These are phyloP conservation scores for Pichia insulana DNA, from an alignment of 805 yeast genomes.

Conservation along the genomic window DNA sequence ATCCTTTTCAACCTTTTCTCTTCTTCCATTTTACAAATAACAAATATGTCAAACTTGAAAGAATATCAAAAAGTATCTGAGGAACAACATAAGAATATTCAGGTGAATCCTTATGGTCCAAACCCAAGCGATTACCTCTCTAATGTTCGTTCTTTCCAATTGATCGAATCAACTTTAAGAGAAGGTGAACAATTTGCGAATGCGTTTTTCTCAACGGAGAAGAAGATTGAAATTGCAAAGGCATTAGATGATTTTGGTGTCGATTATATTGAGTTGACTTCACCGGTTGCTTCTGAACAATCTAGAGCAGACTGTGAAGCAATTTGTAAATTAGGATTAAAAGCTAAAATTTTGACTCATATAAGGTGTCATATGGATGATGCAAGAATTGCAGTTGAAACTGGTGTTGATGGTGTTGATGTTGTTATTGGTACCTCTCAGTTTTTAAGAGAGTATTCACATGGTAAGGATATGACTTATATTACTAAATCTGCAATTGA, in stretches of 20 bases:
- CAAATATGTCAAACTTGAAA: slow-evolving; percentile 13
- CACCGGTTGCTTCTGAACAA: slow-evolving; percentile 97
- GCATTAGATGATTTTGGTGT: slow-evolving; percentile 97
- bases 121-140: slow-evolving; percentile 89
- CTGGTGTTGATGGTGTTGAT: slow-evolving; percentile 99
- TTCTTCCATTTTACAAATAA: neutral
- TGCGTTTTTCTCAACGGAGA: slow-evolving; percentile 89
- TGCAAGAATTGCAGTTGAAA: slow-evolving; percentile 92
- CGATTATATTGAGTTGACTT: slow-evolving; percentile 93
- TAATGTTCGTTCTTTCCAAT: slow-evolving; percentile 79
- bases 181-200: slow-evolving; percentile 99
- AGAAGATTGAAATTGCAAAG: slow-evolving; percentile 93
- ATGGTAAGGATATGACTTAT: slow-evolving; percentile 98
- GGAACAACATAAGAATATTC: slow-evolving; percentile 29
- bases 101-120: slow-evolving; percentile 74
- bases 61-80: slow-evolving; percentile 40
- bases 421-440: slow-evolving; percentile 97
- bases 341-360: slow-evolving; percentile 92
- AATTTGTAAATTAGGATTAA: slow-evolving; percentile 91
- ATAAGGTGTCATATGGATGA: slow-evolving; percentile 99
- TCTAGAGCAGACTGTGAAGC: slow-evolving; percentile 92
- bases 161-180: slow-evolving; percentile 91
- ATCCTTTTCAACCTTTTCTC: neutral
- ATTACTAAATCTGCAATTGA: slow-evolving; percentile 93
- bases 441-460: slow-evolving; percentile 87